Conservation (phyloP, 768 basidiomycete genomes). For the Xerocomus potaroensis region DNA sequence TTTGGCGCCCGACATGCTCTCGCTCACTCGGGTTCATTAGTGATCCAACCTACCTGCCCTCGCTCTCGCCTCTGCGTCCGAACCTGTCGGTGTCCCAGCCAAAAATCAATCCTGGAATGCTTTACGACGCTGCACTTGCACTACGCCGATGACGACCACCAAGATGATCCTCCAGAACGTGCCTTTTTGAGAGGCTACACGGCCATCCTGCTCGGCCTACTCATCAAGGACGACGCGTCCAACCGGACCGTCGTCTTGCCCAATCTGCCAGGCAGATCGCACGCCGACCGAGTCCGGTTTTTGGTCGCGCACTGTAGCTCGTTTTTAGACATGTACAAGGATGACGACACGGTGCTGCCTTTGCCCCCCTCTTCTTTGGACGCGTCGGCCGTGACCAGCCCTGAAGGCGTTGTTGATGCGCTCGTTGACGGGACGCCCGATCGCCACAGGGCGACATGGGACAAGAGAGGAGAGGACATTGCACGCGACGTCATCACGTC, state of each 20-base stretch:
- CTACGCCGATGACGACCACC: constrained; percentile 23
- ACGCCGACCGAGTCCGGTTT: constrained; percentile 26
- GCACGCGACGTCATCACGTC: constrained; percentile 50
- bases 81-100: constrained; percentile 48
- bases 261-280: constrained; percentile 33
- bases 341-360: constrained; percentile 30
- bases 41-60: constrained; percentile 47
- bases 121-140: constrained; percentile 47
- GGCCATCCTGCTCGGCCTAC: constrained; percentile 64
- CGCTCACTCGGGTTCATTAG: constrained; percentile 32
- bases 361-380: constrained; percentile 24
- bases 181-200: constrained; percentile 69
- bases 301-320: constrained; percentile 36
- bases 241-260: constrained; percentile 33
- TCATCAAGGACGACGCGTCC: constrained; percentile 33
- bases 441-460: constrained; percentile 14
- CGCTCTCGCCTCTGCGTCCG: constrained; percentile 46
- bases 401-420: constrained; percentile 6
- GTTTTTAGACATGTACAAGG: constrained; percentile 40
- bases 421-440: not conserved
- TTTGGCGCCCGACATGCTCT: not conserved
- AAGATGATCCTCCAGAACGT: constrained; percentile 32
- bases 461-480: constrained; percentile 38
- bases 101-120: constrained; percentile 45
- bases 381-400: not conserved